Conservation (phyloP, 2,329 filamentous ascomycete species). For the Fusarium veterinarium region DNA sequence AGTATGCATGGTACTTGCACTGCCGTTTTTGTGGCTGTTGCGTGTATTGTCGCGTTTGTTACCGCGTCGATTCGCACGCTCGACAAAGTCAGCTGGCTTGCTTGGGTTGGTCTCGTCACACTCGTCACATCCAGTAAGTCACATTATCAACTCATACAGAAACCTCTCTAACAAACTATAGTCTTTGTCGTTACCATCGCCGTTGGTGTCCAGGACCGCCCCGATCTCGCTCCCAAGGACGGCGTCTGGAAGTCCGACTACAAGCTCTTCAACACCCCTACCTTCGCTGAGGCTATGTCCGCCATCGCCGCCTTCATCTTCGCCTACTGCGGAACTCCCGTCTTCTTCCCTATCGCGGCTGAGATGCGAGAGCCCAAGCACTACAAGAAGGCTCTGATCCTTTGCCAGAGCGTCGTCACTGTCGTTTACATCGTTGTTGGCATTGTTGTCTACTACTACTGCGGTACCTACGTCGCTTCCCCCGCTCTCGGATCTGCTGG, state of each 20-base stretch:
- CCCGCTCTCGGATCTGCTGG: slow-evolving; percentile 62
- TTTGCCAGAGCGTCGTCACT: slow-evolving; percentile 46
- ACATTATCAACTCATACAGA: rapidly evolving
- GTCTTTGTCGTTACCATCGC: slow-evolving; percentile 39
- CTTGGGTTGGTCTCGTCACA: slow-evolving; percentile 43
- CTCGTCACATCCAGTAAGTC: slow-evolving; percentile 30
- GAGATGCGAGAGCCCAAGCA: slow-evolving; percentile 50
- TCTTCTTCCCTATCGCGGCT: slow-evolving; percentile 49
- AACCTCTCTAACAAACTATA: neutral
- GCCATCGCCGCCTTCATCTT: slow-evolving; percentile 52
- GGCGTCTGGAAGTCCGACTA: slow-evolving; percentile 48
- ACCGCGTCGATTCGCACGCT: slow-evolving; percentile 50
- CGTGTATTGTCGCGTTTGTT: slow-evolving; percentile 43
- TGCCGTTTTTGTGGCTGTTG: slow-evolving; percentile 54
- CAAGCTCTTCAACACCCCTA: slow-evolving; percentile 47
- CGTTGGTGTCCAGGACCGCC: slow-evolving; percentile 38
- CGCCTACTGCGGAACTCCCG: slow-evolving; percentile 52
- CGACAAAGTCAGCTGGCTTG: slow-evolving; percentile 48
- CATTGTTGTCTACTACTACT: slow-evolving; percentile 58
- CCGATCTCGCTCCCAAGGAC: slow-evolving; percentile 24
- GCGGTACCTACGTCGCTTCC: slow-evolving; percentile 59
- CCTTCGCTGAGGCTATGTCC: slow-evolving; percentile 48
- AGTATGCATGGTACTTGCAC: slow-evolving; percentile 54
- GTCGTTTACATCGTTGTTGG: slow-evolving; percentile 50
- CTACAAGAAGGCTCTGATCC: slow-evolving; percentile 45